Base-by-base conservation (phyloP, 208 protist species). In the Wallacemonas rigidus region DNA sequence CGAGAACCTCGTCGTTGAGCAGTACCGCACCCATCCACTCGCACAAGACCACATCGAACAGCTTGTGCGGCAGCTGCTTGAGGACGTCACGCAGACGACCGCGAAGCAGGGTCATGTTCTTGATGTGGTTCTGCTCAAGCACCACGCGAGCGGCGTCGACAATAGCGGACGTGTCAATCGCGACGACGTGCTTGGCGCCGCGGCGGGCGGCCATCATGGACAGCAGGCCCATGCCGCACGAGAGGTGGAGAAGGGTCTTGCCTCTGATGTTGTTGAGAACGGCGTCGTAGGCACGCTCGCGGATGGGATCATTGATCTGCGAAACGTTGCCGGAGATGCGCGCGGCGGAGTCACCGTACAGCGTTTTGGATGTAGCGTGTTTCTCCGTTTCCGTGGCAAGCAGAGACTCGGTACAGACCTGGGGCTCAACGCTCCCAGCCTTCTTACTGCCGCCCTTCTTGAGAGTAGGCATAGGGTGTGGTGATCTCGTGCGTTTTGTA, bases 11-110 rank as follows among this genome's bases (percentile, higher is more conserved):
- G 56, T 97, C 90, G 76, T 96, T 97, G 36, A 92, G 70, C 62
- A 97, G 72, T 39, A 97, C 80, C 35, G 88, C 68, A 1, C 91
- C 89, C 84, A 96, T 92, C 94, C 94, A 97, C 76, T 97, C 94
- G 72, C 91, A 96, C 53, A 97, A 61, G 41, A 97, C 82, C 41
- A 97, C 76, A 79, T 97, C 94, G 74, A 97, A 96, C 74, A 84
- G 78, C 39, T 82, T 53, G 8, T 67, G n/a, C 5, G 94, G 91
- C 61, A 97, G 85, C 55, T 86, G 69, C 60, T 63, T 63, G 64
- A 91, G 71, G 58, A 78, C 79, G 4, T 96, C 90, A 26, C 79
- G 75, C 45, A 97, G 75, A 67, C 72, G 72, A 26, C 92, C 91
- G 47, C 89, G 94, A 14, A 94, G 79, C 47, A 97, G 95, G 40